Evolutionary conservation across 2,329 filamentous ascomycete species (phyloP).

Genomic region (Ophiosphaerella korrae): DNA sequence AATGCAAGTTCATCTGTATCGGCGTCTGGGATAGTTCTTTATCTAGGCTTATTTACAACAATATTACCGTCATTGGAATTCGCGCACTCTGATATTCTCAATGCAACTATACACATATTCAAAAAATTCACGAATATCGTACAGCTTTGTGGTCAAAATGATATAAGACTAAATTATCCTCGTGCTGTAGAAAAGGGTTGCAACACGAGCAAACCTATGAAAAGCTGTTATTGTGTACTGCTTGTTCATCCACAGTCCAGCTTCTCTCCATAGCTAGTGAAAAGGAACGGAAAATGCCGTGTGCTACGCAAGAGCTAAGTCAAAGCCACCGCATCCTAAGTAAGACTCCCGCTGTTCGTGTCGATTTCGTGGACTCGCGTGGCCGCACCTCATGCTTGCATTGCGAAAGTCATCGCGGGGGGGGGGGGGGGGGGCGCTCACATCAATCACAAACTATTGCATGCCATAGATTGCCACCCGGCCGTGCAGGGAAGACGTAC

Average conservation of each 20-base stretch:
- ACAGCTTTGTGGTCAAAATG: too few species aligned
- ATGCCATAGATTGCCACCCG: constrained; percentile 29
- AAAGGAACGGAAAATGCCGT: constrained; percentile 40
- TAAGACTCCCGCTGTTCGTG: constrained; percentile 57
- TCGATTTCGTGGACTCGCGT: constrained; percentile 67
- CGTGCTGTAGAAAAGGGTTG: too few species aligned
- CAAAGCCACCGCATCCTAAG: constrained; percentile 24
- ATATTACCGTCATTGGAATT: too few species aligned
- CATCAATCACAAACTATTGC: constrained; percentile 49
- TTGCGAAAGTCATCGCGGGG: too few species aligned
- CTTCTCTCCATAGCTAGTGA: constrained; percentile 40
- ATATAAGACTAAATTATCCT: too few species aligned
- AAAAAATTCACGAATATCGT: constrained; percentile 15
- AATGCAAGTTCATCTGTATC: constrained; percentile 87
- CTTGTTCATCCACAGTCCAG: constrained; percentile 49
- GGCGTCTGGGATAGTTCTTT: not conserved
- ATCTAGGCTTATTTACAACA: too few species aligned
- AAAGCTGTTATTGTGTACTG: constrained; percentile 6
- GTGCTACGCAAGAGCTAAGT: constrained; percentile 24
- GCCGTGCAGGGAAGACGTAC: constrained; percentile 31
- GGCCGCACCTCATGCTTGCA: constrained; percentile 44
- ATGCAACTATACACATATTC: too few species aligned
- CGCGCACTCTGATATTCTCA: too few species aligned
- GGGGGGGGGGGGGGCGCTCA: constrained; percentile 56
- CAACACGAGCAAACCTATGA: too few species aligned